Base-by-base conservation (phyloP, 768 basidiomycete species). In the Megacollybia marginata region DNA sequence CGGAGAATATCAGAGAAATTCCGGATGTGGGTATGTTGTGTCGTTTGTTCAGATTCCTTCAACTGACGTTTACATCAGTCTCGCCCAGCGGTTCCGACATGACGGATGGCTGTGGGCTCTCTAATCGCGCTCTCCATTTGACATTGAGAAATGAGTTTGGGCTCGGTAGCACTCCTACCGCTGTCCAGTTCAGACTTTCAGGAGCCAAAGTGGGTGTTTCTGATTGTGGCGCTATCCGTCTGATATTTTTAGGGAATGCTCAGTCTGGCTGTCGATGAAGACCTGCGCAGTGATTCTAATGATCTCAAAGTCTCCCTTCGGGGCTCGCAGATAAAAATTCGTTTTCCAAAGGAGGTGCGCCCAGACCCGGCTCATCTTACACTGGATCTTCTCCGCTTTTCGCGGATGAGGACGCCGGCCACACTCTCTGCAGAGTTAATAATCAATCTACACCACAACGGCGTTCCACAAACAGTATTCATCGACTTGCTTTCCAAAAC, bases 81-180 rank as follows among this genome's bases (percentile, higher is more conserved):
- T 62, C 65, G 13, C 3, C 46, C 2, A 45, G 51, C 13, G 60
- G 60, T 2, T 68, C 72, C 4, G 70, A 76, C 49, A 76, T 82
- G 76, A 81, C 79, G 0, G 79, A 82, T 53, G 79, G 80, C 0
- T 76, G 73, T 32, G 79, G 79, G 1, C 65, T 66, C 35, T 70
- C 71, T 13, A 78, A 74, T 46, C 58, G 65, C 13, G 58, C 66
- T 33, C 66, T 68, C 3, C 60, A 70, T 16, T 57, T 65, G 42
- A 56, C 61, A 7, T 54, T 78, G 2, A 59, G 62, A 6, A 58
- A 65, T 16, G 58, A 60, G 9, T 59, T 71, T 18, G 57, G 65
- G 15, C 70, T 72, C 59, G 66, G 68, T 2, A 55, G 57, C 10
- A 60, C 64, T 15, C 76, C 77, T 0, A 70, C 69, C 33, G 79